Conservation (phyloP, 2,329 filamentous ascomycete species). For the Tolypocladium ovalisporum region DNA sequence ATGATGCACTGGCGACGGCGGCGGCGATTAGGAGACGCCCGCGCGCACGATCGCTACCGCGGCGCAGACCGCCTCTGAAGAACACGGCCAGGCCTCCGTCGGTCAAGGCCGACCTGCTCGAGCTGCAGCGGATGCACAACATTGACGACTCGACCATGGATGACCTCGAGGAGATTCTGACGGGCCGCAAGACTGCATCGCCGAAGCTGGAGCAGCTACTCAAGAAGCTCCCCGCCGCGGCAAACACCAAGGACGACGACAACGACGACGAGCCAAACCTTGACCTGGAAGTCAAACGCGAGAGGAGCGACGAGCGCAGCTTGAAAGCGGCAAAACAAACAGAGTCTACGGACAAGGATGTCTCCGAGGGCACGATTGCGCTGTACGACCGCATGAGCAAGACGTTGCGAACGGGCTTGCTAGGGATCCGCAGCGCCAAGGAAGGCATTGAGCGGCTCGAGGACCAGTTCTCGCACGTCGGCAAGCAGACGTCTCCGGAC, state of each 20-base stretch:
- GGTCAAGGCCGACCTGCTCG: slow-evolving; percentile 43
- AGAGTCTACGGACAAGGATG: slow-evolving; percentile 11
- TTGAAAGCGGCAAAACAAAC: neutral
- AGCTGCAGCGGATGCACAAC: slow-evolving; percentile 40
- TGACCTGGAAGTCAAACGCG: slow-evolving; percentile 10
- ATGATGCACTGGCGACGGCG: slow-evolving; percentile 5
- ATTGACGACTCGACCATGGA: slow-evolving; percentile 51
- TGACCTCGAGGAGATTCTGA: slow-evolving; percentile 41
- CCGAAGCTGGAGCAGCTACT: slow-evolving; percentile 13
- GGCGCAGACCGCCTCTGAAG: slow-evolving; percentile 32
- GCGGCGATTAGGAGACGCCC: slow-evolving; percentile 14
- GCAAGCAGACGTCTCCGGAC: slow-evolving; percentile 12
- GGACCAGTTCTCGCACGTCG: slow-evolving; percentile 33
- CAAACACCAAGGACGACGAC: slow-evolving; percentile 9
- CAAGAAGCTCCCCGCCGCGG: slow-evolving; percentile 10
- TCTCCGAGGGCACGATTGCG: slow-evolving; percentile 29
- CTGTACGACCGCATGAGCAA: slow-evolving; percentile 40
- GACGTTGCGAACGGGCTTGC: slow-evolving; percentile 37
- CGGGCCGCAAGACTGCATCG: slow-evolving; percentile 20
- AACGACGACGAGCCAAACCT: slow-evolving; percentile 1
- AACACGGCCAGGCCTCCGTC: slow-evolving; percentile 44
- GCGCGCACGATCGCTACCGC: slow-evolving; percentile 28
- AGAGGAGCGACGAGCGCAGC: slow-evolving; percentile 7
- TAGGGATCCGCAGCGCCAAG: slow-evolving; percentile 42
- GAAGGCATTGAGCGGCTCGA: slow-evolving; percentile 49